phyloP scores from a whole-genome alignment of 2,329 filamentous ascomycete species.

The Botrytis tulipae region DNA sequence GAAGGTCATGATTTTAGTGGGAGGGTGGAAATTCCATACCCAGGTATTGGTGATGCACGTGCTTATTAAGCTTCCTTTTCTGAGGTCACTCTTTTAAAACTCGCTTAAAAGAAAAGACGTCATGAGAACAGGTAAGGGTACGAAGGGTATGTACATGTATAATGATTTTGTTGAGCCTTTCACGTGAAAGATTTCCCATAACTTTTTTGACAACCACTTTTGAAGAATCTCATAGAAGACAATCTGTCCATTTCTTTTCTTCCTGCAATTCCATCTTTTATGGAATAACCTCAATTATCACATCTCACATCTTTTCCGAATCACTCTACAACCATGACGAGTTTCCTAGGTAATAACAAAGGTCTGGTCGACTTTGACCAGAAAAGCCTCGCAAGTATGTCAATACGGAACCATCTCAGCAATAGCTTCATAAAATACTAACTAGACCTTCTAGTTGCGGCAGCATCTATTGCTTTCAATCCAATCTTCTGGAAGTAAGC shows the following conservation, averaged over 20 bases:
- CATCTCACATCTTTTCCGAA: background rate
- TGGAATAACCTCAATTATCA: background rate
- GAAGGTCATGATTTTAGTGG: background rate
- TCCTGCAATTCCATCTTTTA: background rate
- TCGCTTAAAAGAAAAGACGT: constrained; percentile 22
- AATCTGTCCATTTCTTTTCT: constrained; percentile 9
- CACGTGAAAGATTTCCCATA: constrained; percentile 13
- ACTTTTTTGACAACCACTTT: background rate
- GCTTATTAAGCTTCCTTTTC: background rate
- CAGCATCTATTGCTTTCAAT: constrained; percentile 84
- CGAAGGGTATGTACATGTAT: background rate
- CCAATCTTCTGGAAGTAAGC: constrained; percentile 99
- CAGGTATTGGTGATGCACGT: background rate
- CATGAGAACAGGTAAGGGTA: constrained; percentile 20
- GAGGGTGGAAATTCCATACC: background rate
- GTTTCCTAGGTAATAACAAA: constrained; percentile 31
- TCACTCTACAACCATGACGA: constrained; percentile 30
- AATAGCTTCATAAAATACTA: constrained; percentile 28
- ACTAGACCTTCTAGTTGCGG: constrained; percentile 62
- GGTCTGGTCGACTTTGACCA: constrained; percentile 60
- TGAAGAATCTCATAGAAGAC: background rate
- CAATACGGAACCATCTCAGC: constrained; percentile 13
- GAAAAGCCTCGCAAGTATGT: constrained; percentile 64
- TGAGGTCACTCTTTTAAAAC: background rate
- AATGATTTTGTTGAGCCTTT: background rate